Evolutionary conservation across 2,329 filamentous ascomycete species (phyloP).

Genomic region (Beauveria varroae): DNA sequence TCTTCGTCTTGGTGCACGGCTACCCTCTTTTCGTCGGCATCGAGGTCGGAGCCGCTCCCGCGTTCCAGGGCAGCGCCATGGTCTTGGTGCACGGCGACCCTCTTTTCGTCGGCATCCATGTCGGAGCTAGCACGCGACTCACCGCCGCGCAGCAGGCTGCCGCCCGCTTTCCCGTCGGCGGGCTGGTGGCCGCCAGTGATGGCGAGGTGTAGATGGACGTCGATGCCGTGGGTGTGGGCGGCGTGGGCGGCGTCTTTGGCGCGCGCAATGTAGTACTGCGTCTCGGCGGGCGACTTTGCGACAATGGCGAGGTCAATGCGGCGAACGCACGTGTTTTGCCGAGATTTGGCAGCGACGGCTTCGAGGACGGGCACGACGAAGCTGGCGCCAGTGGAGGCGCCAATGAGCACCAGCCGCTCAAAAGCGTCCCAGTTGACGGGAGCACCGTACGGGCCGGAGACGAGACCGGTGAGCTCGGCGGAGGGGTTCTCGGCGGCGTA

Average conservation of each 20-base stretch:
- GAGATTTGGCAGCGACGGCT: conserved; percentile 36
- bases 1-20: neutral
- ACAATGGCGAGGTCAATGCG: conserved; percentile 47
- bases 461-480: conserved; percentile 31
- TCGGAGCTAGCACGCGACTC: conserved; percentile 18
- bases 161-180: neutral
- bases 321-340: conserved; percentile 38
- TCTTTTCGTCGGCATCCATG: neutral
- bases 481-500: conserved; percentile 33
- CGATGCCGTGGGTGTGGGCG: conserved; percentile 35
- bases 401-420: conserved; percentile 52
- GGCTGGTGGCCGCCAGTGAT: conserved; percentile 32
- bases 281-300: conserved; percentile 44
- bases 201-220: conserved; percentile 45
- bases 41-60: conserved; percentile 14
- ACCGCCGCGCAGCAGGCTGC: neutral
- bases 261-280: conserved; percentile 47
- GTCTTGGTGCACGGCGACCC: neutral
- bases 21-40: neutral
- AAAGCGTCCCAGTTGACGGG: conserved; percentile 51
- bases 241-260: conserved; percentile 37
- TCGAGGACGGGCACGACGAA: conserved; percentile 55
- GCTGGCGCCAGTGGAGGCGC: conserved; percentile 56
- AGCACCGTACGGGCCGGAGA: conserved; percentile 49
- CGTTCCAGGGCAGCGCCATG: neutral